phyloP scores from a whole-genome alignment of 2,329 filamentous ascomycete species.

The Phialocephala subalpina region DNA sequence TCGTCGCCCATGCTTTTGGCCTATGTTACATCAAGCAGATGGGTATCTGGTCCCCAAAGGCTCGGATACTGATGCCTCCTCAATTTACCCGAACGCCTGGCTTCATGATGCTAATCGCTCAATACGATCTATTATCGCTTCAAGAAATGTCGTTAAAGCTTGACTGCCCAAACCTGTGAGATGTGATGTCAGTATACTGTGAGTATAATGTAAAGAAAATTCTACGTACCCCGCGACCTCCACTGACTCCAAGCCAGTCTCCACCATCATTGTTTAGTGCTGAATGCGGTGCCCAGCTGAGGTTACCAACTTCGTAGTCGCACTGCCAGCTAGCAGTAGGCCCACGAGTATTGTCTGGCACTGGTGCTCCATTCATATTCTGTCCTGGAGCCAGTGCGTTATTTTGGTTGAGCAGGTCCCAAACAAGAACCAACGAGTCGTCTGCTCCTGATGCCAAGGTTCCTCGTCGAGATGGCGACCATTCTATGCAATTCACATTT shows the following conservation, averaged over 20 bases:
- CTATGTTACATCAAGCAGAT: slow-evolving; percentile 7
- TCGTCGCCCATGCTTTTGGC: slow-evolving; percentile 6
- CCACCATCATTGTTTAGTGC: slow-evolving; percentile 72
- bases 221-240: slow-evolving; percentile 76
- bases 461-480: slow-evolving; percentile 87
- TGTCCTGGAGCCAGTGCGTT: slow-evolving; percentile 44
- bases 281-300: slow-evolving; percentile 83
- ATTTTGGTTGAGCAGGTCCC: slow-evolving; percentile 81
- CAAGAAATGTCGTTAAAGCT: slow-evolving; percentile 7
- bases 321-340: slow-evolving; percentile 84
- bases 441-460: slow-evolving; percentile 92
- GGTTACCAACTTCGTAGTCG: slow-evolving; percentile 86
- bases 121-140: slow-evolving; percentile 29
- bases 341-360: slow-evolving; percentile 65
- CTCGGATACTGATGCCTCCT: slow-evolving; percentile 35
- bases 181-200: not conserved
- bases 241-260: slow-evolving; percentile 86
- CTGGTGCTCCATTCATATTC: slow-evolving; percentile 57
- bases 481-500: slow-evolving; percentile 91
- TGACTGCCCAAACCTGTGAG: slow-evolving; percentile 5
- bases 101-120: slow-evolving; percentile 35
- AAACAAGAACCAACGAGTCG: slow-evolving; percentile 89
- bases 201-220: slow-evolving; percentile 12
- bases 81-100: slow-evolving; percentile 35
- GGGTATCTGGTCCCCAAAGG: slow-evolving; percentile 21